Percentiles rank a stretch among this genome's conserved stretches.
Evolutionary conservation across 2,329 filamentous ascomycete species (phyloP).

Genomic region (Xylaria sp.): DNA sequence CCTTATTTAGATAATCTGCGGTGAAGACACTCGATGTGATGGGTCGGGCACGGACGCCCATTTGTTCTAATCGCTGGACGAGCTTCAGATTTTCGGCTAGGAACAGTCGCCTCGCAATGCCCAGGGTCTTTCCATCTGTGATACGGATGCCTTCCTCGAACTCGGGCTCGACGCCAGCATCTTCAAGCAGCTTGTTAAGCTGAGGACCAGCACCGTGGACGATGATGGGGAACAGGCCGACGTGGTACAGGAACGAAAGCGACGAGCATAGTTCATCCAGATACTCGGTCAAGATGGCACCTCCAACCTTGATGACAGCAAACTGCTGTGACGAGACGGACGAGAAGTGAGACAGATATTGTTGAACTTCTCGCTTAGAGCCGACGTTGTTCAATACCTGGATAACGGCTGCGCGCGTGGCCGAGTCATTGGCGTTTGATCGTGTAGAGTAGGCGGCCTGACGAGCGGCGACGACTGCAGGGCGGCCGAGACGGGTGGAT

Average conservation of each 20-base stretch:
- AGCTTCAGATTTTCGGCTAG: slow-evolving; percentile 95
- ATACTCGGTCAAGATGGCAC: slow-evolving; percentile 94
- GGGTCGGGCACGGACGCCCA: slow-evolving; percentile 88
- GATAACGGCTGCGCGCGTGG: slow-evolving; percentile 82
- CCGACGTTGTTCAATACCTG: slow-evolving; percentile 95
- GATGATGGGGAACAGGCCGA: slow-evolving; percentile 93
- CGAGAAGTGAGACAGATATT: slow-evolving; percentile 97
- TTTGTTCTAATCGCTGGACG: slow-evolving; percentile 86
- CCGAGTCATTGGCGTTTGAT: slow-evolving; percentile 59
- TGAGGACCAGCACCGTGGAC: slow-evolving; percentile 96
- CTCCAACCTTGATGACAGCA: slow-evolving; percentile 97
- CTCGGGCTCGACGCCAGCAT: slow-evolving; percentile 90
- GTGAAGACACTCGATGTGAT: slow-evolving; percentile 90
- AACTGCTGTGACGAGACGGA: slow-evolving; percentile 97
- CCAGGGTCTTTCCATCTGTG: slow-evolving; percentile 94
- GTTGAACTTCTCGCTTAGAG: slow-evolving; percentile 94
- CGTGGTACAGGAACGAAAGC: slow-evolving; percentile 91
- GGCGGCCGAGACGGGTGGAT: slow-evolving; percentile 25
- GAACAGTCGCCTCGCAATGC: slow-evolving; percentile 90
- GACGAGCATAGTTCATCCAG: slow-evolving; percentile 90
- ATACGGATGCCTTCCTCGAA: slow-evolving; percentile 97
- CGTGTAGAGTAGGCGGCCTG: slow-evolving; percentile 50
- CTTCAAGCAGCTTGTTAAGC: slow-evolving; percentile 89
- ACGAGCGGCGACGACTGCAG: slow-evolving; percentile 41
- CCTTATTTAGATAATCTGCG: slow-evolving; percentile 94